Conservation (phyloP, 1,139 yeast genomes). For the Suhomyces atakaporum region DNA sequence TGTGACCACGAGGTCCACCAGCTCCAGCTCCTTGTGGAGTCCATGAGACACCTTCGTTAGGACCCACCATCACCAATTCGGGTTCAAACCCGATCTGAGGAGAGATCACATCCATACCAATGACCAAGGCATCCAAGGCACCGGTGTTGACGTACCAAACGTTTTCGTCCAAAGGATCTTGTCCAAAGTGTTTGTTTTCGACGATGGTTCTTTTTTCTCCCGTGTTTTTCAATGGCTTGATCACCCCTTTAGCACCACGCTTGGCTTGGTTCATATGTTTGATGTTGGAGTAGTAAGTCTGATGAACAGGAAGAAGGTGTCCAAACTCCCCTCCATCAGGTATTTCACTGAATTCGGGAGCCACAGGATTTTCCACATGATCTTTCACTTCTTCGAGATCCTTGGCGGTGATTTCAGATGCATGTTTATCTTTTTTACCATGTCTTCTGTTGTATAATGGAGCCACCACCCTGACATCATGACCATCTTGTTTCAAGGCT, state of each 20-base stretch:
- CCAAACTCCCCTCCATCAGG: constrained; percentile 39
- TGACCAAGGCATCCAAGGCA: constrained; percentile 32
- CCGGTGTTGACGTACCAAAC: constrained; percentile 44
- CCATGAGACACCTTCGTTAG: constrained; percentile 33
- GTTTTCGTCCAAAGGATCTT: constrained; percentile 36
- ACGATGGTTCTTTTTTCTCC: constrained; percentile 5
- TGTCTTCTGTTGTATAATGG: constrained; percentile 28
- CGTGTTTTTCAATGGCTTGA: constrained; percentile 11
- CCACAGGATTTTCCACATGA: constrained; percentile 5
- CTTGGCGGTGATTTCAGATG: background rate
- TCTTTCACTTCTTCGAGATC: background rate
- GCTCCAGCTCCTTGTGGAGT: constrained; percentile 11
- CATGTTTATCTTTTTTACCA: background rate
- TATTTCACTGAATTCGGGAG: constrained; percentile 3
- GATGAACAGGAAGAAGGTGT: constrained; percentile 36
- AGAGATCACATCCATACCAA: constrained; percentile 36
- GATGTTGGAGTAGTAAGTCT: constrained; percentile 29
- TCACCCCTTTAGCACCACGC: constrained; percentile 25
- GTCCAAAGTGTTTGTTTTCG: constrained; percentile 25
- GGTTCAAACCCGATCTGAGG: constrained; percentile 36
- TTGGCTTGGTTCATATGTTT: constrained; percentile 19
- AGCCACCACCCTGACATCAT: constrained; percentile 35
- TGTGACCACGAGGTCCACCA: constrained; percentile 7
- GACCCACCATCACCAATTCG: constrained; percentile 45
- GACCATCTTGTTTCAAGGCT: constrained; percentile 29